Percentiles rank a stretch among this genome's conserved stretches.
Conservation (phyloP, 2,329 filamentous ascomycete species). For the Aspergillus eucalypticola region DNA sequence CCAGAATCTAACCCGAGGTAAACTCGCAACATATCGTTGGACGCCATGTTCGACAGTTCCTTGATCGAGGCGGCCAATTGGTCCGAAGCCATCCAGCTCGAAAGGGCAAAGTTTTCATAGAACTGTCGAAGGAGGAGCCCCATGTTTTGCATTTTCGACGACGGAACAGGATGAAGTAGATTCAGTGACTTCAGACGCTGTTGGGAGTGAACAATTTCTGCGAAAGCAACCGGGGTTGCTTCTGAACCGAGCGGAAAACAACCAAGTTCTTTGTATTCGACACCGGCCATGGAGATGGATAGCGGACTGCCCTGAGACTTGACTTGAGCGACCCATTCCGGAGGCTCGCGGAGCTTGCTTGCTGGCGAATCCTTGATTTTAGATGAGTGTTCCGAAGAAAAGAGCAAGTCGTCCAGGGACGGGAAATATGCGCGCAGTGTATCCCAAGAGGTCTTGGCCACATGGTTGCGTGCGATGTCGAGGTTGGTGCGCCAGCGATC, state of each 20-base stretch:
- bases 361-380: slow-evolving; percentile 10
- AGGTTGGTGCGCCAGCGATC: slow-evolving; percentile 43
- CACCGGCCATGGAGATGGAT: slow-evolving; percentile 39
- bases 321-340: slow-evolving; percentile 35
- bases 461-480: slow-evolving; percentile 19
- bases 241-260: slow-evolving; percentile 52
- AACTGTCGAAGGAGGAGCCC: slow-evolving; percentile 34
- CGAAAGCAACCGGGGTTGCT: slow-evolving; percentile 43
- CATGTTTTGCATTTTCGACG: slow-evolving; percentile 37
- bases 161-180: slow-evolving; percentile 43
- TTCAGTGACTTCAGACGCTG: slow-evolving; percentile 43
- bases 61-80: slow-evolving; percentile 31
- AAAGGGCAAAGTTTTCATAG: slow-evolving; percentile 27
- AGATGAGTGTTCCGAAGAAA: slow-evolving; percentile 25
- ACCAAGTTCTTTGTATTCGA: slow-evolving; percentile 43
- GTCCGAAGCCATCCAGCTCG: slow-evolving; percentile 20
- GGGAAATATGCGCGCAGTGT: slow-evolving; percentile 31
- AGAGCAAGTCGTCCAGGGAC: slow-evolving; percentile 25
- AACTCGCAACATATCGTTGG: slow-evolving; percentile 32
- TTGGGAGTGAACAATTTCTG: slow-evolving; percentile 49
- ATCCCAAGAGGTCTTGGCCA: slow-evolving; percentile 27
- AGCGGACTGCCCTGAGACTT: slow-evolving; percentile 39
- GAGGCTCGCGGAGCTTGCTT: slow-evolving; percentile 29
- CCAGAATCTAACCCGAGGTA: slow-evolving; percentile 45
- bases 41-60: slow-evolving; percentile 31